A percentile compares a stretch with the other conserved stretches of the same genome.
Conservation (phyloP, 495 filamentous ascomycete species). For the Cercophora scortea region DNA sequence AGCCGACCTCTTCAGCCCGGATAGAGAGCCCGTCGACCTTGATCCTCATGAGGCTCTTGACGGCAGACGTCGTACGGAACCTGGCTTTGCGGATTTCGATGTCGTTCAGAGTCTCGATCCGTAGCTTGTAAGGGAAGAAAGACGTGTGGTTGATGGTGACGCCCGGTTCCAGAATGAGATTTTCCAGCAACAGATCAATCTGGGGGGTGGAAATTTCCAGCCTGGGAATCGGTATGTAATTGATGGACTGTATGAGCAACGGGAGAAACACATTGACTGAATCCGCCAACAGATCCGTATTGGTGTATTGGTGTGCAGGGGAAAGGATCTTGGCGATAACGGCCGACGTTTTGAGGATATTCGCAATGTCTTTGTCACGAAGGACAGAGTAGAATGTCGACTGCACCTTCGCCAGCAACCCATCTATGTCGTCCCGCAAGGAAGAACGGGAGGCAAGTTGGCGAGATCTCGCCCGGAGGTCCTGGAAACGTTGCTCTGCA, state of each 20-base stretch:
- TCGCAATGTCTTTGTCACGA: slow-evolving; percentile 61
- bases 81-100: slow-evolving; percentile 76
- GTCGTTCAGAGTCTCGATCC: slow-evolving; percentile 76
- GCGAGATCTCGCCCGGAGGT: slow-evolving; percentile 61
- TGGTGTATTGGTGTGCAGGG: slow-evolving; percentile 44
- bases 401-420: slow-evolving; percentile 60
- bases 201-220: slow-evolving; percentile 77
- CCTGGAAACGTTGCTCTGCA: slow-evolving; percentile 59
- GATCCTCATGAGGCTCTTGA: slow-evolving; percentile 64
- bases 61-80: slow-evolving; percentile 56
- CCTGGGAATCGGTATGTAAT: slow-evolving; percentile 82
- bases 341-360: slow-evolving; percentile 53
- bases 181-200: slow-evolving; percentile 80
- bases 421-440: slow-evolving; percentile 66
- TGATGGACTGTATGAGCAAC: slow-evolving; percentile 62
- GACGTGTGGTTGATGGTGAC: slow-evolving; percentile 76
- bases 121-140: slow-evolving; percentile 79
- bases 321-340: slow-evolving; percentile 62
- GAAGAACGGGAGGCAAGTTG: slow-evolving; percentile 54
- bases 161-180: slow-evolving; percentile 84
- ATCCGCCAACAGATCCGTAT: slow-evolving; percentile 66
- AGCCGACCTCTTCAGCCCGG: slow-evolving; percentile 78
- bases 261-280: slow-evolving; percentile 72
- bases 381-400: slow-evolving; percentile 58
- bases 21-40: slow-evolving; percentile 73